phyloP scores from a whole-genome alignment of 768 basidiomycete genomes.

The Nidularia pulvinata region DNA sequence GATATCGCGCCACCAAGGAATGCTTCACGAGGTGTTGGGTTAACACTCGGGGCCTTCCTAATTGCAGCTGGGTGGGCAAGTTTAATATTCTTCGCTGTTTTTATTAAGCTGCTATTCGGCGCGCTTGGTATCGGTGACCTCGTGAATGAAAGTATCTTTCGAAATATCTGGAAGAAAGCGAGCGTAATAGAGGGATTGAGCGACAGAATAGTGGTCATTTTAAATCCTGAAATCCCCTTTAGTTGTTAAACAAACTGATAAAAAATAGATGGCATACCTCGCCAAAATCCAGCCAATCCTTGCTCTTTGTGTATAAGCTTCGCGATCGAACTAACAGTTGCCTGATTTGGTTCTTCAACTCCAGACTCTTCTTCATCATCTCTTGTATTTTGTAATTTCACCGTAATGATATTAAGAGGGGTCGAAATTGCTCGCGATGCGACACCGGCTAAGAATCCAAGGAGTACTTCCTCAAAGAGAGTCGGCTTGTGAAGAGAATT shows the following conservation, averaged over 20 bases:
- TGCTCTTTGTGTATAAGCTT: slow-evolving; percentile 43
- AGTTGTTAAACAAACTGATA: not conserved
- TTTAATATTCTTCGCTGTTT: too few relatives aligned
- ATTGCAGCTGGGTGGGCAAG: too few relatives aligned
- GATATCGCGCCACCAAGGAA: slow-evolving; percentile 59
- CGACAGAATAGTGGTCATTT: slow-evolving; percentile 44
- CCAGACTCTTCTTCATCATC: slow-evolving; percentile 27
- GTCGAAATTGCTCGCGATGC: slow-evolving; percentile 53
- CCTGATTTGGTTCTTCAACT: slow-evolving; percentile 9
- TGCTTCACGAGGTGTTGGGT: slow-evolving; percentile 41
- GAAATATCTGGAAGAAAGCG: slow-evolving; percentile 49
- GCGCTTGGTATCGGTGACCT: slow-evolving; percentile 4
- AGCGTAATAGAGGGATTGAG: slow-evolving; percentile 61
- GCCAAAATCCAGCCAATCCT: slow-evolving; percentile 57
- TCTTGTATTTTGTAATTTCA: slow-evolving; percentile 46
- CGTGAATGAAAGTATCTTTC: slow-evolving; percentile 30
- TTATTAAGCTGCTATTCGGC: too few relatives aligned
- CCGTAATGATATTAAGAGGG: slow-evolving; percentile 55
- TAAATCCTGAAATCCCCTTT: slow-evolving; percentile 37
- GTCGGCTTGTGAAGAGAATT: slow-evolving; percentile 25
- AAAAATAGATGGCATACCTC: slow-evolving; percentile 27
- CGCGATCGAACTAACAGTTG: slow-evolving; percentile 25
- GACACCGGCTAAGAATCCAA: slow-evolving; percentile 59
- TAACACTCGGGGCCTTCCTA: too few relatives aligned
- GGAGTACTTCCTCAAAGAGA: slow-evolving; percentile 45